Conservation (phyloP, 2,329 filamentous ascomycete species). For the Talaromyces sp. region DNA sequence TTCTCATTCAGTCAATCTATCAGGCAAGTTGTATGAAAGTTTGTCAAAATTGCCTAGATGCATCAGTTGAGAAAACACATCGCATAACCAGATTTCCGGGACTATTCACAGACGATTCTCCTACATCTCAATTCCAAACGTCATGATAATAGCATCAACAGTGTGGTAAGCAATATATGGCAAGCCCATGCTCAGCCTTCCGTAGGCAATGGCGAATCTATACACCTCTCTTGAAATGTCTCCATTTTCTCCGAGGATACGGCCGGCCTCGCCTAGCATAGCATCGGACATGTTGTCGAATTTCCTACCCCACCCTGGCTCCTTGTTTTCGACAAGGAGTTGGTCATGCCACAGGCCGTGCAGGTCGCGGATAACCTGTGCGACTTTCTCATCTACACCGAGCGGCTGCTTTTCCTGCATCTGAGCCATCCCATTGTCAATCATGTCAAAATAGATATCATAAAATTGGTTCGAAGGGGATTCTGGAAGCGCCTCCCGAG, state of each 20-base stretch:
- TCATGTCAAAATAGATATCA: conserved; percentile 1
- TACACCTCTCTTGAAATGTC: background rate
- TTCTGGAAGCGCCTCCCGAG: background rate
- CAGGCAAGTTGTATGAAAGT: no score
- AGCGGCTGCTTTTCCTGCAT: background rate
- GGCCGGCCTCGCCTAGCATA: background rate
- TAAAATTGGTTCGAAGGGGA: background rate
- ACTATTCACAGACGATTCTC: background rate
- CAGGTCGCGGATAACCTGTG: background rate
- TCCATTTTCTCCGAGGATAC: background rate
- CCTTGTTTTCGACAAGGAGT: background rate
- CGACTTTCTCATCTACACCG: background rate
- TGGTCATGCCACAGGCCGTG: background rate
- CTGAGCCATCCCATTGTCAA: background rate
- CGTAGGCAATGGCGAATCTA: background rate
- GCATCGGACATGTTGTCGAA: background rate
- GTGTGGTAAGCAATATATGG: background rate
- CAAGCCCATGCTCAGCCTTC: background rate
- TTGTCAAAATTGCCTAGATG: no score
- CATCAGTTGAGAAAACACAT: no score
- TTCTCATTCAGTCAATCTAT: no score
- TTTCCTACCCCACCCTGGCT: background rate
- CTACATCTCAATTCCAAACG: background rate
- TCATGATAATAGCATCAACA: background rate
- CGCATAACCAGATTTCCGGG: no score